phyloP scores from a whole-genome alignment of 208 protist species.

The Leishmania turanica region DNA sequence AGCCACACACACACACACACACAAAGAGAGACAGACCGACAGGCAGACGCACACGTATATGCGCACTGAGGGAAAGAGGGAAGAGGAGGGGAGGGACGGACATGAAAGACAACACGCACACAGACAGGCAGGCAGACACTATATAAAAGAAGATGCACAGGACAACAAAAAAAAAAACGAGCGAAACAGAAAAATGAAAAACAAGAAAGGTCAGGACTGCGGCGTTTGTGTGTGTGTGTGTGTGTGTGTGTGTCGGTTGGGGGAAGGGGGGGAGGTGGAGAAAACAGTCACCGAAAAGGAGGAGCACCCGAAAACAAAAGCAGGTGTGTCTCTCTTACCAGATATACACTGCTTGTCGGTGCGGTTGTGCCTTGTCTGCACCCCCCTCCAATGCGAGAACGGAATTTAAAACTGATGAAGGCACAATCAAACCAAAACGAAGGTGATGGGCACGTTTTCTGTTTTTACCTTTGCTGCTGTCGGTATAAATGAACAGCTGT shows the following conservation, averaged over 20 bases:
- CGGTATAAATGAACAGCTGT: background rate
- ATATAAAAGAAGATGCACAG: background rate
- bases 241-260: background rate
- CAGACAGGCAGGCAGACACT: background rate
- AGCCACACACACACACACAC: no score
- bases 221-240: background rate
- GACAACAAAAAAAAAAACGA: constrained; percentile 14
- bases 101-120: background rate
- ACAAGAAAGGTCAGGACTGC: background rate
- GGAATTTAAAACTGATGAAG: background rate
- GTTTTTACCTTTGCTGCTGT: background rate
- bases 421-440: background rate
- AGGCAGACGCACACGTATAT: background rate
- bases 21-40: background rate
- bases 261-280: background rate
- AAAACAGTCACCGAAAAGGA: background rate
- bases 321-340: background rate
- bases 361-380: background rate
- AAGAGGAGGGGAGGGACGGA: background rate
- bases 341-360: background rate
- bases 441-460: background rate
- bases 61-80: no score
- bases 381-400: background rate
- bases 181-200: constrained; percentile 7
- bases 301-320: background rate